Conservation (phyloP, 345 rosid species). For the Turnera subulata region DNA sequence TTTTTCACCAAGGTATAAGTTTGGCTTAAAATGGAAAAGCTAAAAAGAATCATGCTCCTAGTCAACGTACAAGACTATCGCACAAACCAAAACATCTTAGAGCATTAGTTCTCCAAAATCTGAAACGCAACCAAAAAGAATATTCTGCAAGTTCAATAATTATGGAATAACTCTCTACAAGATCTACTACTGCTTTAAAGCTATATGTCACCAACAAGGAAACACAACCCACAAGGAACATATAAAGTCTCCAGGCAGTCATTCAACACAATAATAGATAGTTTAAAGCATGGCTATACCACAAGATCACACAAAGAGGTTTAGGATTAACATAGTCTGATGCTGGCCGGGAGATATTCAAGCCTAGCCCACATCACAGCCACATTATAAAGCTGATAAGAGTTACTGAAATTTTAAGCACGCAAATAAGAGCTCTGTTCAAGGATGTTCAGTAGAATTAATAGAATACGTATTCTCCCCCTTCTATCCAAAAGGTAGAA, state of each 20-base stretch:
- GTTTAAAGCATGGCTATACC: slow-evolving; percentile 7
- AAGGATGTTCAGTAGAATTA: slow-evolving; percentile 21
- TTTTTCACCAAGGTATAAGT: too few species aligned
- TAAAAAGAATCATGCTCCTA: too few species aligned
- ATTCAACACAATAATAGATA: slow-evolving; percentile 3
- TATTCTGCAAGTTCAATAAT: neutral
- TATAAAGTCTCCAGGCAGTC: neutral
- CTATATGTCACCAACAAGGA: neutral
- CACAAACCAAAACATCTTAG: too few species aligned
- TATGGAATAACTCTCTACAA: neutral
- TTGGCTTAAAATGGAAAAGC: too few species aligned
- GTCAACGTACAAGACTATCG: too few species aligned
- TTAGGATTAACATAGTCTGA: slow-evolving; percentile 13
- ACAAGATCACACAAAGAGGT: slow-evolving; percentile 4
- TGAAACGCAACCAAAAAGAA: neutral
- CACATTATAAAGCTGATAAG: slow-evolving; percentile 22
- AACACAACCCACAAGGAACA: neutral
- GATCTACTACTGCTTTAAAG: neutral
- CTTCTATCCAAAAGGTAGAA: too few species aligned
- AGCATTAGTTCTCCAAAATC: neutral
- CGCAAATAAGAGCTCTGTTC: slow-evolving; percentile 26
- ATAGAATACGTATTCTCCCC: too few species aligned
- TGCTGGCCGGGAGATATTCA: slow-evolving; percentile 20
- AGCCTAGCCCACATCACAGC: slow-evolving; percentile 26
- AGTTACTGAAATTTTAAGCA: slow-evolving; percentile 31